Evolutionary conservation across 2,329 filamentous ascomycete species (phyloP).

Genomic region (Alternaria angustiovoidea): DNA sequence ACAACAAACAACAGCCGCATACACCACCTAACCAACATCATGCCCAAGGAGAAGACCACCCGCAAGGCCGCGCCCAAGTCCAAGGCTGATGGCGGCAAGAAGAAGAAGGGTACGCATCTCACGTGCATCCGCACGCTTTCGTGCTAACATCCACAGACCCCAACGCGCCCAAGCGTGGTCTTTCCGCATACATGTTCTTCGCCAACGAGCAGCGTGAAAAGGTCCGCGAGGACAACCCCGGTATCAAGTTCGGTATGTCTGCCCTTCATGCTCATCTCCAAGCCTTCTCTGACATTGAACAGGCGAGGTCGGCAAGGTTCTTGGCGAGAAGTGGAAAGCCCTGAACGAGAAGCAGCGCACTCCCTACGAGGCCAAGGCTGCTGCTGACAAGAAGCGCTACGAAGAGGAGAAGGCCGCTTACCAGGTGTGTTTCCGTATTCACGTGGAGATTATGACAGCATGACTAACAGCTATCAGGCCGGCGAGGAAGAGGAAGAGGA

Average conservation of each 20-base stretch:
- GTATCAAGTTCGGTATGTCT: conserved; percentile 87
- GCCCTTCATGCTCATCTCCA: background rate
- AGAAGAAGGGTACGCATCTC: conserved; percentile 71
- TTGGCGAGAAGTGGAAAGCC: conserved; percentile 98
- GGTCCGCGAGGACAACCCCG: conserved; percentile 97
- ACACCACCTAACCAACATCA: conserved; percentile 52
- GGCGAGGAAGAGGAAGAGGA: conserved; percentile 53
- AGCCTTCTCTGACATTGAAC: conserved; percentile 33
- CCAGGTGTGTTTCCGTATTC: conserved; percentile 30
- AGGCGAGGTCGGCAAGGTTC: conserved; percentile 97
- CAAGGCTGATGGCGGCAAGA: conserved; percentile 65
- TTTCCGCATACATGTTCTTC: conserved; percentile 99
- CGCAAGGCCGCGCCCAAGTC: conserved; percentile 60
- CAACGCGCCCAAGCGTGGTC: conserved; percentile 98
- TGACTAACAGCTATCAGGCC: conserved; percentile 29
- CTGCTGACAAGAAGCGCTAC: conserved; percentile 97
- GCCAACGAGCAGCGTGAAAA: conserved; percentile 99
- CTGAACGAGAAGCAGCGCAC: conserved; percentile 90
- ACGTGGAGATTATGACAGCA: background rate
- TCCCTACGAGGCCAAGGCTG: conserved; percentile 97
- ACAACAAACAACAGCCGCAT: conserved; percentile 19
- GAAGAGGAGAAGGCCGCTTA: conserved; percentile 95
- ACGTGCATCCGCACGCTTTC: conserved; percentile 17
- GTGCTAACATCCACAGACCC: conserved; percentile 68
- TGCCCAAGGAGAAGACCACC: conserved; percentile 73